phyloP scores from a whole-genome alignment of 257 asterid genomes.

The Solanum stenotomum region DNA sequence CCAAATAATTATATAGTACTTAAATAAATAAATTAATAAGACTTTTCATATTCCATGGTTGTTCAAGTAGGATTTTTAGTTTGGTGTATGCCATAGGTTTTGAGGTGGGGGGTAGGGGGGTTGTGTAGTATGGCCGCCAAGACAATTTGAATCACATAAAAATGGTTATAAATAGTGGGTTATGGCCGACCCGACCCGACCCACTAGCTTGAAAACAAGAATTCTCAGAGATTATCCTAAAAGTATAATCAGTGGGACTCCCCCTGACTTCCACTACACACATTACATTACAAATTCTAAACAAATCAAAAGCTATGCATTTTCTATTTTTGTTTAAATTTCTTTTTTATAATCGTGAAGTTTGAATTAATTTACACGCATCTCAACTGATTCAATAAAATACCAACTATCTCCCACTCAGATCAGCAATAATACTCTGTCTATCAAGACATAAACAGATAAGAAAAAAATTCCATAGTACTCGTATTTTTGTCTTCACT shows the following conservation, averaged over 20 bases:
- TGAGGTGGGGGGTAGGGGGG: background rate
- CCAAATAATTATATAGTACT: background rate
- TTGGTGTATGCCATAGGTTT: background rate
- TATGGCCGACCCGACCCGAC: background rate
- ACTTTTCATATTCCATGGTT: background rate
- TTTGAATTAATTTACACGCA: background rate
- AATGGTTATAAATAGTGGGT: background rate
- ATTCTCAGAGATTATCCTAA: constrained; percentile 22
- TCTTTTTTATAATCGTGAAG: background rate
- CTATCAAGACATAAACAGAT: background rate
- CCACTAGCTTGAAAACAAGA: background rate
- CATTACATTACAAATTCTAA: background rate
- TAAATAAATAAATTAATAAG: background rate
- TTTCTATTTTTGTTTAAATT: background rate
- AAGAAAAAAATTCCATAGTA: background rate
- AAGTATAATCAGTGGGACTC: constrained; percentile 18
- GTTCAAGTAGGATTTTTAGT: background rate
- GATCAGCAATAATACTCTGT: background rate
- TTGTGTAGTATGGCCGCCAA: background rate
- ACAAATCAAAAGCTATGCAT: background rate
- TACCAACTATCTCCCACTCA: background rate
- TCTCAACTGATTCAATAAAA: background rate
- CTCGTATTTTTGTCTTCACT: background rate
- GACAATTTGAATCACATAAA: background rate
- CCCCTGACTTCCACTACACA: constrained; percentile 21